Evolutionary conservation across 352 stramenopile genomes (phyloP), one percentile per base, ranked within the genome.

Genomic region (Blastocystis sp.): DNA sequence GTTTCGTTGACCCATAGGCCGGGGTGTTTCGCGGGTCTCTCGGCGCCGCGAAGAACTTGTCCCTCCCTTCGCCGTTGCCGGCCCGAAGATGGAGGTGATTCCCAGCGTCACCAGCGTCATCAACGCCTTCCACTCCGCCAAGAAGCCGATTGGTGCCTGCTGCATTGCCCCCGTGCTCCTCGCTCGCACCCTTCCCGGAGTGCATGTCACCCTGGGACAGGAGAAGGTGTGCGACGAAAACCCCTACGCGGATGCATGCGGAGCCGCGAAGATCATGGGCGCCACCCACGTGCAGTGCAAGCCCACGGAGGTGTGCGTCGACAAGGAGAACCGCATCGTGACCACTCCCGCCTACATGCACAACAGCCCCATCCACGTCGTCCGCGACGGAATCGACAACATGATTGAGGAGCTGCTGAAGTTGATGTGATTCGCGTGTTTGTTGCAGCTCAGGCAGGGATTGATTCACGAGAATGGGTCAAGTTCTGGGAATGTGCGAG

Each of bases 21-120:
- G 43, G 91, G 2, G 64, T 91, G 14, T 71, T 91, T 45, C 90
- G 90, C 7, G 90, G 90, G n/a, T n/a, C n/a, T 11, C 91, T 91
- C 74, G 90, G 90, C 2, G 90, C 82, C n/a, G 90, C 90, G 4
- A 91, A 91, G 88, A 91, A 91, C 88, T 61, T 91, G 6, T 91
- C 87, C 42, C n/a, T n/a, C 76, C 59, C 28, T 91, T 91, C 60
- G 90, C 87, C 21, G 59, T 89, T 54, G 70, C 90, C 11, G 90
- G 90, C 57, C 38, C 89, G 2, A 76, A 91, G 28, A 91, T 91
- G 90, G 81, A 87, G 6, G 90, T 91, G n/a, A 74, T 90, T 40
- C 59, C 70, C 40, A 70, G 87, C 45, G 87, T 91, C n/a, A 61
- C 62, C 14, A 59, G 52, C 24, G 45, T 90, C 1, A 24, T 91